phyloP scores from a whole-genome alignment of 257 asterid genomes.

The Solanum tarijense region DNA sequence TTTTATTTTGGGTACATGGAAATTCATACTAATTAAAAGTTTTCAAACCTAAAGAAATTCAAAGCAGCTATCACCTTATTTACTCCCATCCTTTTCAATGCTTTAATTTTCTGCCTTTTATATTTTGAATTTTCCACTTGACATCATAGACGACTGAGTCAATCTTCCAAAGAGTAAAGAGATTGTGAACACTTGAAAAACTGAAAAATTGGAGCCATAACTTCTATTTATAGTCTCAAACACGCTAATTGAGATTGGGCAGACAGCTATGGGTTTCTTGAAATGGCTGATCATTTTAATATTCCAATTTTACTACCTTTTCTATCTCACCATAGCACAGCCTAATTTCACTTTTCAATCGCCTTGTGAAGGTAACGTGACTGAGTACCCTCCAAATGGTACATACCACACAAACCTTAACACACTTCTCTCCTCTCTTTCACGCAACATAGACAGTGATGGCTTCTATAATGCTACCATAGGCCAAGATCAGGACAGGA shows the following conservation, averaged over 20 bases:
- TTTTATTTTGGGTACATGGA: too few species aligned
- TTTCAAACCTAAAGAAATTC: too few species aligned
- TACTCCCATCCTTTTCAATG: not conserved
- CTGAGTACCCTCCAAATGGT: constrained; percentile 7
- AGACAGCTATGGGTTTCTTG: too few species aligned
- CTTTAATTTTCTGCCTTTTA: not conserved
- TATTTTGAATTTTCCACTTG: not conserved
- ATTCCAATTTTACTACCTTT: too few species aligned
- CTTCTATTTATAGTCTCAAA: not conserved
- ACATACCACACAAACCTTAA: constrained; percentile 15
- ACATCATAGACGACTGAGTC: not conserved
- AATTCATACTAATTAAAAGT: too few species aligned
- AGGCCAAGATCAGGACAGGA: constrained; percentile 1
- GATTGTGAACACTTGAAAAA: not conserved
- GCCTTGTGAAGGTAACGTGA: not conserved
- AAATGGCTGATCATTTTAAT: too few species aligned
- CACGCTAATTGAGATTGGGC: not conserved
- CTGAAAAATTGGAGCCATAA: not conserved
- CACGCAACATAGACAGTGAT: not conserved
- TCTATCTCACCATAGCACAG: not conserved
- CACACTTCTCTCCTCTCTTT: constrained; percentile 15
- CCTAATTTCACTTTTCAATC: not conserved
- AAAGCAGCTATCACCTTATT: not conserved
- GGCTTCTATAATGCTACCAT: constrained; percentile 18
- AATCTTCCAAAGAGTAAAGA: not conserved